A percentile compares a stretch with the other conserved stretches of the same genome.
These are phyloP conservation scores for Cercospora sojina DNA, from an alignment of 2,329 filamentous ascomycete species.

Conservation along the genomic window DNA sequence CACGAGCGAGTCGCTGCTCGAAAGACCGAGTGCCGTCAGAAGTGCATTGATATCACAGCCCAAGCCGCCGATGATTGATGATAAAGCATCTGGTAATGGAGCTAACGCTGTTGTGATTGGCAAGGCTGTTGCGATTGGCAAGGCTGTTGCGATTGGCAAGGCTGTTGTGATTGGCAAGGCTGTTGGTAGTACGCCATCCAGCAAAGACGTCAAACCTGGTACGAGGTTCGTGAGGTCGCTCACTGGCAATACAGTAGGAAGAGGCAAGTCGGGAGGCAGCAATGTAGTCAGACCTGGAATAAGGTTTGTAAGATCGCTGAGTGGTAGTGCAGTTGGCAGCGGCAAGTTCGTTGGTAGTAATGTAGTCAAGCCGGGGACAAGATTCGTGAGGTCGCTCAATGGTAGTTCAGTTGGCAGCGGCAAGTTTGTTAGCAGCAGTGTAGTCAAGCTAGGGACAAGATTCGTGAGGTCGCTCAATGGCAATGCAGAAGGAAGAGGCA, in stretches of 20 bases:
- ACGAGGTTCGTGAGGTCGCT: not conserved
- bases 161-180: not conserved
- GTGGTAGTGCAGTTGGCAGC: not conserved
- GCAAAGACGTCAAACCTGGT: conserved; percentile 4
- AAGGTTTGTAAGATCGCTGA: conserved; percentile 4
- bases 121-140: not conserved
- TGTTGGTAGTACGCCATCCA: not conserved
- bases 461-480: not conserved
- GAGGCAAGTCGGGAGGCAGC: not conserved
- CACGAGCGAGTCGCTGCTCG: not conserved
- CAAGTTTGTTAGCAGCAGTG: not conserved
- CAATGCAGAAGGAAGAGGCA: not conserved
- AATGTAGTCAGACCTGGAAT: not conserved
- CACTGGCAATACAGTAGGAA: not conserved
- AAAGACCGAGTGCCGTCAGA: not conserved
- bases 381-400: conserved; percentile 4
- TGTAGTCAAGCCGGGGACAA: conserved; percentile 4
- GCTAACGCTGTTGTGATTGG: not conserved
- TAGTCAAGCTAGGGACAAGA: not conserved
- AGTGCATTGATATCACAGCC: not conserved
- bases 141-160: not conserved
- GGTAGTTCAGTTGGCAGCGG: not conserved
- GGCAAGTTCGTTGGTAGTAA: not conserved
- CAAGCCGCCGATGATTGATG: not conserved
- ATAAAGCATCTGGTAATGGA: not conserved